Base-by-base conservation (phyloP, 2,329 filamentous ascomycete species). In the Xylaria sp. region DNA sequence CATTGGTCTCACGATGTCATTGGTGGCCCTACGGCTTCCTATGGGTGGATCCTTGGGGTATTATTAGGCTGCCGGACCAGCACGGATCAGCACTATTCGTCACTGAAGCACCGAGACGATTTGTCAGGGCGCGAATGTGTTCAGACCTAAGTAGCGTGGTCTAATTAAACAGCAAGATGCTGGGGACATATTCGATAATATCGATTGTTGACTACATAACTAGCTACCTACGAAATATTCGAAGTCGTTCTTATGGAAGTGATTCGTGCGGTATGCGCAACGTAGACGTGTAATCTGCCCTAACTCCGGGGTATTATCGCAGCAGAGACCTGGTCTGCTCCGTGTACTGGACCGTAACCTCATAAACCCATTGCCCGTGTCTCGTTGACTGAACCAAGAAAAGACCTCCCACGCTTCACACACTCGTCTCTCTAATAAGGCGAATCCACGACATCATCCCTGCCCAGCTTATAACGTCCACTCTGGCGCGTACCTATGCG, bases 361-460 rank as follows among this genome's bases (percentile, higher is more conserved):
- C 72, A 50, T 71, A 34, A 68, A 63, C 46, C 55, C 56, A 58
- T 62, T 30, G 64, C 55, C 53, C 43, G 45, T 59, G 53, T 63
- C 52, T 62, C 66, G 41, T 70, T 58, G 18, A 58, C 36, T 34
- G 23, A 43, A 48, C n/a, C 30, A 60, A n/a, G 20, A 36, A 25
- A 18, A 25, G 5, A 58, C 5, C 48, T 18, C 41, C 30, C 4
- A 60, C 34, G 18, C 28, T 18, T 43, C n/a, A 32, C 5, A 12
- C 15, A 23, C 28, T 12, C 7, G 12, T 46, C 20, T 52, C 39
- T 20, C 78, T 78, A 90, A 74, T 86, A 90, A 13, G 86, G 85
- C 41, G 87, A 86, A 76, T 97, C 91, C 28, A 98, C 95, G 73
- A 97, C 90, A 65, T 97, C 93, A 48, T 94, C 91, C 77, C 88